Conservation (phyloP, 2,329 filamentous ascomycete genomes). For the Alternaria consortialis region DNA sequence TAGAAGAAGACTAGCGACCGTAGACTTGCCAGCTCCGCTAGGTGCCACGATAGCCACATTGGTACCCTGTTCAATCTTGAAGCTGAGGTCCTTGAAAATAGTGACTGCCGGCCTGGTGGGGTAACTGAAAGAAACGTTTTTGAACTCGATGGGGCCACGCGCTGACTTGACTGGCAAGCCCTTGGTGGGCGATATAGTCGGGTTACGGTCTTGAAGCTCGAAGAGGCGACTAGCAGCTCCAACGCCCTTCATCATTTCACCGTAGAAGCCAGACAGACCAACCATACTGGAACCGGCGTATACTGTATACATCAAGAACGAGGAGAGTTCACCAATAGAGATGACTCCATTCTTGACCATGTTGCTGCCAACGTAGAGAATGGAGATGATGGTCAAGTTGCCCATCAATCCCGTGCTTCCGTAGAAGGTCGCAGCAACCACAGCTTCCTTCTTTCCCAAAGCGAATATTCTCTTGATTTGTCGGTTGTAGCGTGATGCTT, state of each 20-base stretch:
- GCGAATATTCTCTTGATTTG: constrained; percentile 93
- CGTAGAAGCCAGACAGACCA: constrained; percentile 94
- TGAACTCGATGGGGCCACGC: constrained; percentile 87
- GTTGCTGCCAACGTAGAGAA: constrained; percentile 88
- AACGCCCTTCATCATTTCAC: constrained; percentile 98
- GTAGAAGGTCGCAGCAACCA: constrained; percentile 92
- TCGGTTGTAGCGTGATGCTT: constrained; percentile 88
- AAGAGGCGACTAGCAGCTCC: constrained; percentile 96
- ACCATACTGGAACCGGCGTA: constrained; percentile 88
- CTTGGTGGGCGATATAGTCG: constrained; percentile 85
- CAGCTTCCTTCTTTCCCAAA: constrained; percentile 84
- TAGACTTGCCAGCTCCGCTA: constrained; percentile 95
- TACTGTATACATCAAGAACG: constrained; percentile 98
- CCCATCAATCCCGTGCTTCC: constrained; percentile 86
- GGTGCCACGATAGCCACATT: constrained; percentile 98
- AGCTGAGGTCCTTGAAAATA: constrained; percentile 89
- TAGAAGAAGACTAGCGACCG: constrained; percentile 88
- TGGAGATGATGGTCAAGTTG: constrained; percentile 92
- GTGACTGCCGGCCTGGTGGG: constrained; percentile 89
- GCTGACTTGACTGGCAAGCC: constrained; percentile 82
- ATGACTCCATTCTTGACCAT: constrained; percentile 89
- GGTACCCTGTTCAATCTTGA: constrained; percentile 89
- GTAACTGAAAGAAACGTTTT: constrained; percentile 87
- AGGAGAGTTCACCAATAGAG: constrained; percentile 89
- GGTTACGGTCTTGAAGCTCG: constrained; percentile 89